A percentile compares a stretch with the other conserved stretches of the same genome.
Evolutionary conservation across 2,329 filamentous ascomycete species (phyloP).

Genomic region (Teratosphaeria gauchensis): DNA sequence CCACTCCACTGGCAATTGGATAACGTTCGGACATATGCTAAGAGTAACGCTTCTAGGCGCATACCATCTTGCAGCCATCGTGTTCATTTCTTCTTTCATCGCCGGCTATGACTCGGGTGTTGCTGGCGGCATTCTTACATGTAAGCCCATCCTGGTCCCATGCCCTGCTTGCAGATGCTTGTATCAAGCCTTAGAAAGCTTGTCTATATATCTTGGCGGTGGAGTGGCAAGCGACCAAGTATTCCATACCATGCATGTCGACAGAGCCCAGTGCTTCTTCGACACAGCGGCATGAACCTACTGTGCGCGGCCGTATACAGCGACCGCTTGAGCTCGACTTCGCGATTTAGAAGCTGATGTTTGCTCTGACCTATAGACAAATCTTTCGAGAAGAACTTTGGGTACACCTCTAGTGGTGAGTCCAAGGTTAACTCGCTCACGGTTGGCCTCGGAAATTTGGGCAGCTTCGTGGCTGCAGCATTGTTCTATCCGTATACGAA

Average conservation of each 20-base stretch:
- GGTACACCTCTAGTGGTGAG: constrained; percentile 14
- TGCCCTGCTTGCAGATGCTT: constrained; percentile 5
- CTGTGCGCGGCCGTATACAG: not conserved
- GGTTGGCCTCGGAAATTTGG: constrained; percentile 41
- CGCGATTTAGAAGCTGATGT: not conserved
- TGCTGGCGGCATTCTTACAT: constrained; percentile 1
- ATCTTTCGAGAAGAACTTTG: constrained; percentile 18
- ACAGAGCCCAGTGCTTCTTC: too few relatives aligned
- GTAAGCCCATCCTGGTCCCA: not conserved
- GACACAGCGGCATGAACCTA: not conserved
- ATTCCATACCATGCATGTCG: not conserved
- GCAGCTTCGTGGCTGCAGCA: constrained; percentile 44
- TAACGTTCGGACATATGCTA: not conserved
- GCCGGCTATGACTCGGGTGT: not conserved
- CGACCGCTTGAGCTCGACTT: not conserved
- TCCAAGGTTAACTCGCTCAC: constrained; percentile 28
- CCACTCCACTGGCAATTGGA: not conserved
- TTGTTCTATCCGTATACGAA: constrained; percentile 39
- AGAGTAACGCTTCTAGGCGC: not conserved
- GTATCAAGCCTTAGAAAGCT: not conserved
- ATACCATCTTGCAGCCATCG: constrained; percentile 1
- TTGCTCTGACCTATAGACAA: not conserved
- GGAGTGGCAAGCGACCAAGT: not conserved
- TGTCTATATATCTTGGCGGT: not conserved
- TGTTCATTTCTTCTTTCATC: not conserved